Conservation (phyloP, 1,139 yeast genomes). For the Blastobotrys serpentis region DNA sequence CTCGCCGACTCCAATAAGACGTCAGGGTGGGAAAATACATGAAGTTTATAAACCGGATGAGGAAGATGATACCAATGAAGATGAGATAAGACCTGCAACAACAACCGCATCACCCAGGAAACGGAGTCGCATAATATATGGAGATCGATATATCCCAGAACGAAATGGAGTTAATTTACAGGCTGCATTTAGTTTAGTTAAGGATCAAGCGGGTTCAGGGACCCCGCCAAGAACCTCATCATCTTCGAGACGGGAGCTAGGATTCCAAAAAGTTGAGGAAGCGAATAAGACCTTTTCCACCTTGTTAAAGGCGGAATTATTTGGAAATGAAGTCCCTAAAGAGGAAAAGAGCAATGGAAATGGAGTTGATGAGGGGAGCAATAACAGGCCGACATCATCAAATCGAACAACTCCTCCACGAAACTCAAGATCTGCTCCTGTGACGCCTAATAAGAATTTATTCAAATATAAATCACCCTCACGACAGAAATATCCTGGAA, state of each 20-base stretch:
- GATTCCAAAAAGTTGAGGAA: conserved; percentile 67
- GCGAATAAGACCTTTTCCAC: conserved; percentile 87
- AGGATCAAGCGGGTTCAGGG: conserved; percentile 45
- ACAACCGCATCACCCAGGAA: conserved; percentile 31
- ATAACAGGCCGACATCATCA: not conserved
- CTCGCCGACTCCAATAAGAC: conserved; percentile 1
- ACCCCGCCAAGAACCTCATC: conserved; percentile 26
- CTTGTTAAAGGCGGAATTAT: conserved; percentile 81
- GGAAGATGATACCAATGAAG: not conserved
- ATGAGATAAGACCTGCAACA: conserved; percentile 20
- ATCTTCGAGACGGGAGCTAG: conserved; percentile 68
- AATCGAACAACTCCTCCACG: conserved; percentile 31
- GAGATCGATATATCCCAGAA: conserved; percentile 85
- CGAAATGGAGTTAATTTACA: conserved; percentile 83
- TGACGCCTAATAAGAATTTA: conserved; percentile 40
- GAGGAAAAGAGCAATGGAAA: conserved; percentile 9
- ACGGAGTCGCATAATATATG: conserved; percentile 48
- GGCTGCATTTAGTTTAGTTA: conserved; percentile 74
- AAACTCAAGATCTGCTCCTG: conserved; percentile 38
- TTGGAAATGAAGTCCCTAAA: conserved; percentile 69
- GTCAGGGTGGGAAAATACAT: not conserved
- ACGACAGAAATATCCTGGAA: not conserved
- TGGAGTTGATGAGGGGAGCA: conserved; percentile 4
- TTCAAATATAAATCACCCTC: conserved; percentile 35
- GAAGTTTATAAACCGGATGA: not conserved